Percentiles rank a stretch among this genome's conserved stretches.
Evolutionary conservation across 2,329 filamentous ascomycete genomes (phyloP).

Genomic region (Clarireedia sp.): DNA sequence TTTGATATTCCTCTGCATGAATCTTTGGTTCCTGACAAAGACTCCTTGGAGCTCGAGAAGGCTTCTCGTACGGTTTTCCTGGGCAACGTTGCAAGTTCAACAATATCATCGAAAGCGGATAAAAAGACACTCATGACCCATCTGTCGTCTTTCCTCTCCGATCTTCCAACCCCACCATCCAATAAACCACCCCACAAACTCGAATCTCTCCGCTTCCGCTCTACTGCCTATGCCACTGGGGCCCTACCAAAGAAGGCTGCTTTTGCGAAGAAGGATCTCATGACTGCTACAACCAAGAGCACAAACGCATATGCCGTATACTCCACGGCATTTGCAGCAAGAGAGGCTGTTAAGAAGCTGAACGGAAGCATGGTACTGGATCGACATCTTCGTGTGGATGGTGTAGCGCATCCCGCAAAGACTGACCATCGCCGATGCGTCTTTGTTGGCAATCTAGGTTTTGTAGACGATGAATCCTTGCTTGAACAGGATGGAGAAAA

Average conservation of each 20-base stretch:
- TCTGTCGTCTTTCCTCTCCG: conserved; percentile 65
- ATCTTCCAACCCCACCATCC: conserved; percentile 37
- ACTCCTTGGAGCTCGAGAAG: conserved; percentile 66
- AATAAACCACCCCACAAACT: conserved; percentile 57
- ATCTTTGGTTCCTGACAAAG: conserved; percentile 45
- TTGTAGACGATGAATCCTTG: conserved; percentile 84
- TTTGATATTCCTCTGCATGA: conserved; percentile 42
- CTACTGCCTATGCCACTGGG: conserved; percentile 71
- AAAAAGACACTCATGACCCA: conserved; percentile 73
- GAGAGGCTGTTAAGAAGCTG: conserved; percentile 65
- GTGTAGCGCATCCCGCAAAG: conserved; percentile 75
- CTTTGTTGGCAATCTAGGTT: conserved; percentile 93
- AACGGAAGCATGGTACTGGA: conserved; percentile 81
- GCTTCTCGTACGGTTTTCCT: conserved; percentile 86
- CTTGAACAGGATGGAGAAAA: conserved; percentile 57
- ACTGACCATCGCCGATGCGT: conserved; percentile 84
- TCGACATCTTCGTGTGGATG: conserved; percentile 85
- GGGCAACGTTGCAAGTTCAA: conserved; percentile 77
- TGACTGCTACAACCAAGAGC: conserved; percentile 84
- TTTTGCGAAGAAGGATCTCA: conserved; percentile 81
- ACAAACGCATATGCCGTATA: conserved; percentile 95
- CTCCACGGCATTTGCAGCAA: conserved; percentile 64
- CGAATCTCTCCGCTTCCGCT: conserved; percentile 89
- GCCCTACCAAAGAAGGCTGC: conserved; percentile 88
- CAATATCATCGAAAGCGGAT: conserved; percentile 72